Evolutionary conservation across 495 filamentous ascomycete species (phyloP).

Genomic region (Penicillium turbatum): DNA sequence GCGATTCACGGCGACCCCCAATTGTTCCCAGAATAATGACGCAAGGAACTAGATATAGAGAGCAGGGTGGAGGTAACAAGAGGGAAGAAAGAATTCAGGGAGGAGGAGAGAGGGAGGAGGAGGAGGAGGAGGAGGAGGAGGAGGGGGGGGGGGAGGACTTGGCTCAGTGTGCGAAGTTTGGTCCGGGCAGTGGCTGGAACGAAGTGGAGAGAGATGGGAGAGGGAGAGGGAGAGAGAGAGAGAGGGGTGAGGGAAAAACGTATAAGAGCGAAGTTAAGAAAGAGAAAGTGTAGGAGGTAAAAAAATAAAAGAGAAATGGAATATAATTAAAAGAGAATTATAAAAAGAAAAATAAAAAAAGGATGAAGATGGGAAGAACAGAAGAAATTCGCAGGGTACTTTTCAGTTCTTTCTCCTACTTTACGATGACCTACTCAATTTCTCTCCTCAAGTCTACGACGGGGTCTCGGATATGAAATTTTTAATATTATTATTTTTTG

Average conservation of each 20-base stretch:
- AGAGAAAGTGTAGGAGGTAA: not conserved
- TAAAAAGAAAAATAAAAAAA: too few species aligned
- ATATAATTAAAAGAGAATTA: not conserved
- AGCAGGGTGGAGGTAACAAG: not conserved
- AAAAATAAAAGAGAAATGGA: not conserved
- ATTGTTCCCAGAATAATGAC: slow-evolving; percentile 10
- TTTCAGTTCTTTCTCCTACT: too few species aligned
- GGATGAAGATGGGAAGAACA: too few species aligned
- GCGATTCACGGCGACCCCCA: slow-evolving; percentile 8
- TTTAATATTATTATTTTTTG: too few species aligned
- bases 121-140: not conserved
- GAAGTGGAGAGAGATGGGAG: slow-evolving; percentile 19
- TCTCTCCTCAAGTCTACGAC: too few species aligned
- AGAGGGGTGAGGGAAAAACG: slow-evolving; percentile 4
- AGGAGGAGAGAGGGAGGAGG: slow-evolving; percentile 5
- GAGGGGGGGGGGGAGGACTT: not conserved
- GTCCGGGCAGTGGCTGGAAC: slow-evolving; percentile 24
- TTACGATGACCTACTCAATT: too few species aligned
- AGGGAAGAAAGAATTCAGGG: slow-evolving; percentile 11
- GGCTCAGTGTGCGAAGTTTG: slow-evolving; percentile 11
- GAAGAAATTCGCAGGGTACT: not conserved
- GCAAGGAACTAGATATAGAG: slow-evolving; percentile 9
- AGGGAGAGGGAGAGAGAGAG: not conserved
- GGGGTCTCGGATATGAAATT: too few species aligned
- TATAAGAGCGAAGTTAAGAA: not conserved